Base-by-base conservation (phyloP, 1,139 yeast genomes). In the Hyphopichia burtonii region DNA sequence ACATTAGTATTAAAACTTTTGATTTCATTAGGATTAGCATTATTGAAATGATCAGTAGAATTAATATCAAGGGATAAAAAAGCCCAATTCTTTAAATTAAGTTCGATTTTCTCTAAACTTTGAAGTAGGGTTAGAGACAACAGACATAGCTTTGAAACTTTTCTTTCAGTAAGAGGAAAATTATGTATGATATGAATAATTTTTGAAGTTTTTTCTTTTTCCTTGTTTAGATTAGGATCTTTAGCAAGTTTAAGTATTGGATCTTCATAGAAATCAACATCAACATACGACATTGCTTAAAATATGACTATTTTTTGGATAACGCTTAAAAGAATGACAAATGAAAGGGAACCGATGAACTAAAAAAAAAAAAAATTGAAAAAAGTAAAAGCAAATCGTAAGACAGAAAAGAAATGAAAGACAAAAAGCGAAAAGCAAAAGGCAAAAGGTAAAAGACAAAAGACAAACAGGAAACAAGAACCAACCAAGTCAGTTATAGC, bases 41-140 rank as follows among this genome's bases (percentile, higher is more conserved):
- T 52, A 31, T 59, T 52, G 41, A 75, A 71, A 48, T 73, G 77
- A 31, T 61, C 58, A 34, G 64, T 67, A 20, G 78, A 66, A 49
- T 75, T 76, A 46, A 72, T 70, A 48, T 78, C 82, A 32, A 79
- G 56, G n/a, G 83, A 76, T 39, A 76, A 61, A 46, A 78, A 78
- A 40, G 78, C 81, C 84, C 84, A 79, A 48, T 75, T 74, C 46
- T 75, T 71, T 42, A 76, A 63, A 34, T 66, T 68, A 34, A 74
- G 55, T 47, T 74, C 76, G 19, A 76, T 64, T 47, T 72, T 71
- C 53, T 79, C 84, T 39, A 79, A 58, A 30, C 76, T 72, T 47
- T 78, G 72, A 30, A 78, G 58, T 4, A 77, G 69, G 35, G 70
- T 68, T 41, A 78, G 63, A n/a, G 75, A 63, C 18, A 74, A 63